Base-by-base conservation (phyloP, 805 yeast species). In the Barnettozyma wickerhamii region DNA sequence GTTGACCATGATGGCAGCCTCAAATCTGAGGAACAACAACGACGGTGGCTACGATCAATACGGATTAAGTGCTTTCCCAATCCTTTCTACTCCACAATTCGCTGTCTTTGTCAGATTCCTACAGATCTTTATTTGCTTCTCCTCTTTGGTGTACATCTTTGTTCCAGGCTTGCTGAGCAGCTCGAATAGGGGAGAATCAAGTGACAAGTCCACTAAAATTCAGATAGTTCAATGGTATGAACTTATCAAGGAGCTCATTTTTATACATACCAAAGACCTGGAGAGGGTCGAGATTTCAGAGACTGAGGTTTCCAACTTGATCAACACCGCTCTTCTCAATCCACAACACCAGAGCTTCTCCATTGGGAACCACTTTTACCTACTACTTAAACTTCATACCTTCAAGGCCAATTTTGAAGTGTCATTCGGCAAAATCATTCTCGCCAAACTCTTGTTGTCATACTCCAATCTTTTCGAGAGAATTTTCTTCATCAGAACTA, bases 1-100 rank as follows among this genome's bases (percentile, higher is more conserved):
- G 24, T 60, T 71, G 61, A 75, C 75, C 32, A 65, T 74, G 2
- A 63, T 72, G 42, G 65, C 68, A 63, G 76, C 74, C 19, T 53
- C 52, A 31, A 49, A 47, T 20, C 37, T 56, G 44, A 55, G 49
- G 30, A 19, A 35, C 3, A 23, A 23, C 19, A 31, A 35, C 14
- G 68, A 65, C 5, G 56, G 55, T 12, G 61, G 60, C 23, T 47
- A 38, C 35, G 75, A 70, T 45, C 70, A 68, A 49, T 64, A 67
- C 45, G 74, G 76, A 1, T 52, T 73, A 48, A 56, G 68, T 20
- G 69, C 74, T 0, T 51, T 72, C 41, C 78, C 78, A 35, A 33
- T 57, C 13, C 26, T 57, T 30, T 52, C 62, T 13, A 51, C 55
- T 23, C 60, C 63, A 10, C 38, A 56, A n/a, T 46, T 57, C 21